These are phyloP conservation scores for Malassezia pachydermatis DNA, from an alignment of 1,284 basidiomycete genomes.

Conservation along the genomic window DNA sequence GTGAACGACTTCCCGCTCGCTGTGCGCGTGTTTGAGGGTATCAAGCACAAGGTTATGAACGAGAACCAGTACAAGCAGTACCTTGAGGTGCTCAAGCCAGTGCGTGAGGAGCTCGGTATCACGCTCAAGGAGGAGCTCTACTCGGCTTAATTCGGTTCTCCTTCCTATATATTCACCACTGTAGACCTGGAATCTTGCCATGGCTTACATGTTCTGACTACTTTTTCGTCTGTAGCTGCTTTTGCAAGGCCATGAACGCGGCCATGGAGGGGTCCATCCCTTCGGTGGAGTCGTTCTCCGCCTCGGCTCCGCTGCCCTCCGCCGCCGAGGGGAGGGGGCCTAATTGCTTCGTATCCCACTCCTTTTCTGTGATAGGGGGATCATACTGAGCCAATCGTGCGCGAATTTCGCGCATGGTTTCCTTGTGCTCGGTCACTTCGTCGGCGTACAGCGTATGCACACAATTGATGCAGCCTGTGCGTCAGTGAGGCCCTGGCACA, in stretches of 20 bases:
- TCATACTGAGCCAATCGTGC: constrained; percentile 52
- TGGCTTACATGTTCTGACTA: constrained; percentile 1
- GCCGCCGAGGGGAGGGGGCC: constrained; percentile 20
- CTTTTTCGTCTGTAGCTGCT: constrained; percentile 29
- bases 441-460: constrained; percentile 78
- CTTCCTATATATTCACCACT: constrained; percentile 17
- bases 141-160: constrained; percentile 15
- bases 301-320: neutral
- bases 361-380: constrained; percentile 52
- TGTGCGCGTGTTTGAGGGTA: constrained; percentile 71
- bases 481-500: too few species aligned
- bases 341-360: constrained; percentile 58
- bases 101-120: constrained; percentile 42
- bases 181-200: neutral
- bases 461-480: constrained; percentile 78
- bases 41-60: constrained; percentile 48
- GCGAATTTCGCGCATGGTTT: constrained; percentile 55
- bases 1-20: constrained; percentile 96
- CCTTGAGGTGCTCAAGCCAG: constrained; percentile 38
- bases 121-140: constrained; percentile 44
- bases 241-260: constrained; percentile 42
- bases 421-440: constrained; percentile 59
- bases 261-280: constrained; percentile 39
- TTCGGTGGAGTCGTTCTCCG: constrained; percentile 7
- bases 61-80: constrained; percentile 46